A percentile compares a stretch with the other conserved stretches of the same genome.
phyloP scores from a whole-genome alignment of 108 stramenopile species.

The Cyclotella cryptica region DNA sequence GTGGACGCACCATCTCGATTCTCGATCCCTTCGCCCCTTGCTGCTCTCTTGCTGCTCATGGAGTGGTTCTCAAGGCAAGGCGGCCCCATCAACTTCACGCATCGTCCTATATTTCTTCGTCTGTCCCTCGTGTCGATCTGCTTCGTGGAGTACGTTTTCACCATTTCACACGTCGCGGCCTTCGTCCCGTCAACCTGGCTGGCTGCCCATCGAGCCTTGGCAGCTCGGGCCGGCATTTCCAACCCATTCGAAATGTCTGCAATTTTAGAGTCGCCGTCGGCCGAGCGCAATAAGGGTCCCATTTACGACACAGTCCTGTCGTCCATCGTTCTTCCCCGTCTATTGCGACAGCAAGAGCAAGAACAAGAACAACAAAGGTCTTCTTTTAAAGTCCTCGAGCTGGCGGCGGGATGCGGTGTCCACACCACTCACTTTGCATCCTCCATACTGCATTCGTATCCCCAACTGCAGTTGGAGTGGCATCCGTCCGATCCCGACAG shows the following conservation, averaged over 20 bases:
- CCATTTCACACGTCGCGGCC: background rate
- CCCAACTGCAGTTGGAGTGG: slow-evolving; percentile 42
- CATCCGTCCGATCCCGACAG: slow-evolving; percentile 66
- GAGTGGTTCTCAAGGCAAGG: background rate
- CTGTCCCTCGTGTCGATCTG: background rate
- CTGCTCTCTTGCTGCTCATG: no score
- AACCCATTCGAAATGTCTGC: background rate
- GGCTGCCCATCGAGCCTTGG: background rate
- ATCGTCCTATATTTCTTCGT: background rate
- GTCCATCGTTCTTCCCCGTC: slow-evolving; percentile 48
- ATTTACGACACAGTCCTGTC: slow-evolving; percentile 68
- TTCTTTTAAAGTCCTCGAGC: slow-evolving; percentile 56
- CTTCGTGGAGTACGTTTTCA: background rate
- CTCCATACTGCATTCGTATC: slow-evolving; percentile 25
- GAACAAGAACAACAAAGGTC: background rate
- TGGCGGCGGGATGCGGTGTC: slow-evolving; percentile 74
- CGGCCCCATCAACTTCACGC: background rate
- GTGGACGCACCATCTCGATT: no score
- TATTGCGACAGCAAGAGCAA: background rate
- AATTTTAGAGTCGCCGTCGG: slow-evolving; percentile 75
- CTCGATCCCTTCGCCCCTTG: no score
- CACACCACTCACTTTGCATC: slow-evolving; percentile 58
- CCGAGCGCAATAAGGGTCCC: slow-evolving; percentile 83
- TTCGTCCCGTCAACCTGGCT: background rate
- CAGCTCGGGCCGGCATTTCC: background rate